Base-by-base conservation (phyloP, 257 asterid species). In the Vinca minor region DNA sequence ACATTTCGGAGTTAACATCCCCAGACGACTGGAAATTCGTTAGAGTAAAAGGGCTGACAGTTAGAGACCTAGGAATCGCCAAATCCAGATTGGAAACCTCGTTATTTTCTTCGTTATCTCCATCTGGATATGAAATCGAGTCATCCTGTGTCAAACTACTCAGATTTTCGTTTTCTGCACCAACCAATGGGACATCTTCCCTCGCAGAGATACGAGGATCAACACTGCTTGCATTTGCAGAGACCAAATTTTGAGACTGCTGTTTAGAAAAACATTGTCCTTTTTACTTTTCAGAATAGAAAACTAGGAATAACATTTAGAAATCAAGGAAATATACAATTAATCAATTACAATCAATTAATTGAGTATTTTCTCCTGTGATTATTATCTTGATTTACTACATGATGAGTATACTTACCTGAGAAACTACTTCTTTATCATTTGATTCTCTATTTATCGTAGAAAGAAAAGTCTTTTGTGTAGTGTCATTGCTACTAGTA, bases 181-280 rank as follows among this genome's bases (percentile, higher is more conserved):
- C 3, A 17, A 49, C 31, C 29, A 62, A 36, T 55, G 77, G 20
- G 6, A 67, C 67, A 64, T 53, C 75, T 55, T 69, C 84, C 38
- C 63, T 59, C 60, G 25, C 65, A n/a, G 64, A 71, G 73, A 46
- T 60, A 10, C 64, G 71, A 68, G 64, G 56, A 69, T 70, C 71
- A 42, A 57, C 75, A 64, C 74, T 72, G 77, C 74, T 59, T 59
- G 46, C 61, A 71, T 67, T 71, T 63, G 58, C 73, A 69, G 84
- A 69, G 75, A 73, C 76, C 63, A 63, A 70, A 67, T 72, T 77
- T 71, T 72, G 85, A 76, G 75, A 66, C 35, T 75, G 78, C 93
- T 85, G 94, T 57, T 74, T 66, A 74, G 35, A 66, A 69, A 82
- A 62, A 70, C 20, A 50, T 50, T 71, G 64, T 70, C 63, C 78